Evolutionary conservation across 345 rosid genomes (phyloP), one percentile per base, ranked within the genome.

Genomic region (Anacardium occidentale): DNA sequence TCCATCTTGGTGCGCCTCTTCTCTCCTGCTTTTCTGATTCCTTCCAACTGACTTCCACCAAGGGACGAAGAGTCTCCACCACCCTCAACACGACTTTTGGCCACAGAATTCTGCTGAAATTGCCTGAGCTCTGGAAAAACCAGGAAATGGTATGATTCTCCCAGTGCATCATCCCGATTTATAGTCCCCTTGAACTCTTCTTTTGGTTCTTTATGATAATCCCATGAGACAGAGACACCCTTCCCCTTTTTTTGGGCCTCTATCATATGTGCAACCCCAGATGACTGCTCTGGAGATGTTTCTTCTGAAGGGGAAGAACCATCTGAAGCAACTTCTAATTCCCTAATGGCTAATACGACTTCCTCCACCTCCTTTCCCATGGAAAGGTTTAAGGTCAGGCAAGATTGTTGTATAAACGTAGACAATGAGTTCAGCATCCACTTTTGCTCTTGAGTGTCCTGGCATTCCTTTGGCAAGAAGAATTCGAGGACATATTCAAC

Each of bases 401-500:
- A 85, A 66, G 86, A 82, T 77, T 80, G 87, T 74, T 83, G 86
- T 78, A 87, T 69, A 55, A 83, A 76, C 55, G 50, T 50, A 65
- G 85, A 82, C 76, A 94, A 69, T 42, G 81, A 80, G 62, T 80
- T 87, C 68, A 83, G 80, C 83, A 85, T 65, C 76, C 32, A 83
- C 63, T 78, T 82, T 68, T 84, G 88, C 10, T 87, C 81, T 73
- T 81, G 78, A 25, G 74, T 62, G 69, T 81, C 83, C 13, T 69
- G 80, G 76, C 93, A 88, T 47, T 89, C 84, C 71, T 85, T 85
- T 62, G 95, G 97, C 83, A 94, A 82, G 87, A 90, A 94, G 29
- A 91, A 81, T 76, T 94, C 98, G 79, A 94, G 70, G 69, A 94
- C 91, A 76, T 91, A 89, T 71, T 89, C 97, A 73, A 81, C 79